A percentile compares a stretch with the other conserved stretches of the same genome.
These are phyloP conservation scores for Eleusine indica DNA, from an alignment of 176 grass and related monocot species.

Conservation along the genomic window DNA sequence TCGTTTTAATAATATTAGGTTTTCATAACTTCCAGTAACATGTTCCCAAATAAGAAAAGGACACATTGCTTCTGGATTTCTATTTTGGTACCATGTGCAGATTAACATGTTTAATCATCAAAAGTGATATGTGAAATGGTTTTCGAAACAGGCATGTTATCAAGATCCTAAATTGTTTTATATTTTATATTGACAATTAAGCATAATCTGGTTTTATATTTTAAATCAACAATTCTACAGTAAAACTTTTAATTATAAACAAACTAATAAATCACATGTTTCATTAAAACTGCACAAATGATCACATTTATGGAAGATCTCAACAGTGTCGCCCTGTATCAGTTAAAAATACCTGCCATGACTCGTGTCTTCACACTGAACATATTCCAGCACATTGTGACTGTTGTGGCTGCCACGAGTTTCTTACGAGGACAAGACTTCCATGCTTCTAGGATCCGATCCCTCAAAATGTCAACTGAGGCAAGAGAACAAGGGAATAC, in stretches of 20 bases:
- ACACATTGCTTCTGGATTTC: neutral
- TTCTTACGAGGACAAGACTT: constrained; percentile 86
- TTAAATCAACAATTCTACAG: neutral
- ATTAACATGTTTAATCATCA: neutral
- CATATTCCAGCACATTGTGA: constrained; percentile 91
- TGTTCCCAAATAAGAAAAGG: neutral
- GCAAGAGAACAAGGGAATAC: neutral
- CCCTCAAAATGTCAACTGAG: constrained; percentile 55
- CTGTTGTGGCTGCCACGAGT: constrained; percentile 61
- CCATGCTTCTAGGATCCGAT: constrained; percentile 61
- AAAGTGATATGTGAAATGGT: neutral
- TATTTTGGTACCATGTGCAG: neutral
- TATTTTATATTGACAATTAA: no score
- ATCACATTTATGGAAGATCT: neutral
- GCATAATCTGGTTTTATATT: neutral
- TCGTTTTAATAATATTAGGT: neutral
- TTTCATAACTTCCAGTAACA: neutral
- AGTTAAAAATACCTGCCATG: constrained; percentile 58
- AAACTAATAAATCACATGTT: neutral
- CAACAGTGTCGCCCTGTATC: neutral
- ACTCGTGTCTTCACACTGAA: constrained; percentile 75
- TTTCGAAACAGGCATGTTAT: neutral
- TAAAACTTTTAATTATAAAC: neutral
- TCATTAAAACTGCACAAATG: neutral
- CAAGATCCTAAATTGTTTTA: neutral